phyloP scores from a whole-genome alignment of 164 flowering plant genomes.

The Kalanchoe fedtschenkoi region DNA sequence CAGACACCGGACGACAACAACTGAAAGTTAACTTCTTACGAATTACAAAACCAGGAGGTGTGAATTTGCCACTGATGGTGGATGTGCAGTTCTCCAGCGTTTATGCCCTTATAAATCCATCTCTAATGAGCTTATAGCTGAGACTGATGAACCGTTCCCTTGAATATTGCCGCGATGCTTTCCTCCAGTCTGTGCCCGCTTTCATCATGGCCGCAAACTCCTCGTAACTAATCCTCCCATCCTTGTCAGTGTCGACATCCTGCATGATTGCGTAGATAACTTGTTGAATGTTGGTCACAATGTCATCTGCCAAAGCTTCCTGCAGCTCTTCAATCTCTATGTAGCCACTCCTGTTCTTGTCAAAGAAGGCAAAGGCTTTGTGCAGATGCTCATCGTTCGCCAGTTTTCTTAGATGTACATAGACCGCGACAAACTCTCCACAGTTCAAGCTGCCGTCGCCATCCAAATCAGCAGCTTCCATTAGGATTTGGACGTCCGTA shows the following conservation, averaged over 20 bases:
- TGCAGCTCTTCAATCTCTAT: conserved; percentile 3
- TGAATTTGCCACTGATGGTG: neutral
- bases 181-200: conserved; percentile 90
- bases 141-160: conserved; percentile 68
- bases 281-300: conserved; percentile 5
- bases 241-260: conserved; percentile 8
- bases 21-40: neutral
- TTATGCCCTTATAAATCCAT: conserved; percentile 38
- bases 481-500: conserved; percentile 60
- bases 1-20: neutral
- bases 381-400: conserved; percentile 50
- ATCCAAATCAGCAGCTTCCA: conserved; percentile 78
- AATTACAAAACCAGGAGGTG: neutral
- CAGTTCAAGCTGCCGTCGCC: conserved; percentile 45
- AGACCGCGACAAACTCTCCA: conserved; percentile 52
- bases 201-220: conserved; percentile 85
- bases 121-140: conserved; percentile 54
- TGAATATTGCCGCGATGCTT: conserved; percentile 84
- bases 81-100: neutral
- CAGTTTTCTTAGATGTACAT: conserved; percentile 48
- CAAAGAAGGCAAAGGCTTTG: conserved; percentile 1
- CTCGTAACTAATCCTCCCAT: conserved; percentile 74
- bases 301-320: conserved; percentile 1
- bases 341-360: neutral
- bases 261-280: conserved; percentile 5